A percentile compares a stretch with the other conserved stretches of the same genome.
Conservation (phyloP, 129 eudicot species). For the Oenanthe sinensis region DNA sequence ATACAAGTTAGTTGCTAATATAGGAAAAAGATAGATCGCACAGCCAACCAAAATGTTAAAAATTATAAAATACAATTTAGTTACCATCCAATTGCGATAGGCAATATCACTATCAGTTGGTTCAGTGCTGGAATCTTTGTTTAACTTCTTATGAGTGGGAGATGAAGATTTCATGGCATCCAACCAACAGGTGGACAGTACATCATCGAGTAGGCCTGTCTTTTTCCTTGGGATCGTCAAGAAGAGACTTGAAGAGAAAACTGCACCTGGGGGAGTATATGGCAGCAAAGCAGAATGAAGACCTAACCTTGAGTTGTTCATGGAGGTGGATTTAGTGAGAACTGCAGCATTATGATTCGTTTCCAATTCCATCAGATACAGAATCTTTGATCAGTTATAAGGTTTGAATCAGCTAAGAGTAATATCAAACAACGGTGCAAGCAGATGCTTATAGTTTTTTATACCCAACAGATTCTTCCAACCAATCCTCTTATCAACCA, state of each 20-base stretch:
- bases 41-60: background rate
- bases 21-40: background rate
- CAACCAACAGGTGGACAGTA: slow-evolving; percentile 53
- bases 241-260: slow-evolving; percentile 51
- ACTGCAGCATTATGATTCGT: slow-evolving; percentile 55
- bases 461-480: slow-evolving; percentile 12
- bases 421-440: background rate
- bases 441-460: background rate
- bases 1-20: background rate
- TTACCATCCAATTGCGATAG: slow-evolving; percentile 84
- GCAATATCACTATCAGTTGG: slow-evolving; percentile 47
- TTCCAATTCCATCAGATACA: slow-evolving; percentile 60
- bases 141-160: slow-evolving; percentile 53
- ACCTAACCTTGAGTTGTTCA: slow-evolving; percentile 57
- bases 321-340: slow-evolving; percentile 57
- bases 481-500: slow-evolving; percentile 44
- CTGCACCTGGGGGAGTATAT: slow-evolving; percentile 46
- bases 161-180: slow-evolving; percentile 97
- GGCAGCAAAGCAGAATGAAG: slow-evolving; percentile 61
- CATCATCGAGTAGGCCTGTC: slow-evolving; percentile 64
- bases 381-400: slow-evolving; percentile 7
- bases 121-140: slow-evolving; percentile 38
- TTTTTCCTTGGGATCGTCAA: slow-evolving; percentile 59
- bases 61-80: slow-evolving; percentile 4
- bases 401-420: background rate